phyloP scores from a whole-genome alignment of 2,329 filamentous ascomycete genomes.

The Dryadomyces quercivorus region DNA sequence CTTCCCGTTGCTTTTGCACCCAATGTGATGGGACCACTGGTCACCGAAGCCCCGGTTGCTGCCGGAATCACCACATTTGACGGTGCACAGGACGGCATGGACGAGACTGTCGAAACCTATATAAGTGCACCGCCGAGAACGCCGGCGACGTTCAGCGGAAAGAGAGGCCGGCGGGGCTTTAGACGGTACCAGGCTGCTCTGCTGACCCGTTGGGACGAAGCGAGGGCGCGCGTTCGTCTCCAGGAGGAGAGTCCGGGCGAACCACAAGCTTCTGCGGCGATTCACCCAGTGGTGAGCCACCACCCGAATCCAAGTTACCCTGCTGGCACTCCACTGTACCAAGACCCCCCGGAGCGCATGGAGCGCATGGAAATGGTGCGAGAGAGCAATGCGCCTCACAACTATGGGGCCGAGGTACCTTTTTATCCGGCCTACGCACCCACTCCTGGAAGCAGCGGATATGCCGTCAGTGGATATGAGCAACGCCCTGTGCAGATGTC shows the following conservation, averaged over 20 bases:
- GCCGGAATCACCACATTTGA: neutral
- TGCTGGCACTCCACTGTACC: neutral
- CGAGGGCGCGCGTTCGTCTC: conserved; percentile 16
- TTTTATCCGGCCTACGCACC: neutral
- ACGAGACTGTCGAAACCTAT: neutral
- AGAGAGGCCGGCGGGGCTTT: conserved; percentile 25
- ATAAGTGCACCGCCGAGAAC: neutral
- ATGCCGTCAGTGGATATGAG: neutral
- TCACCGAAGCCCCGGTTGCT: neutral
- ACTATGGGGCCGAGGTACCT: neutral
- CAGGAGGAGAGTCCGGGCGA: conserved; percentile 3
- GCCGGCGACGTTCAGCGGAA: neutral
- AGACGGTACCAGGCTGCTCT: conserved; percentile 29
- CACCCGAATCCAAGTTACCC: neutral
- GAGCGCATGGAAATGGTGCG: neutral
- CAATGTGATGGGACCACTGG: neutral
- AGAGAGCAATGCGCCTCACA: neutral
- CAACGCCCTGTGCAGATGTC: neutral
- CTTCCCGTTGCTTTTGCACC: neutral
- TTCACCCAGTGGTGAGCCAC: neutral
- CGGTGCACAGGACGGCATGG: neutral
- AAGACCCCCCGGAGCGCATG: neutral
- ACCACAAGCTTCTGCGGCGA: neutral
- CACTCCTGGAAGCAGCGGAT: neutral
- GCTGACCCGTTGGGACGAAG: conserved; percentile 19